A percentile compares a stretch with the other conserved stretches of the same genome.
These are phyloP conservation scores for Lodderomyces theae DNA, from an alignment of 1,139 yeast genomes.

Conservation along the genomic window DNA sequence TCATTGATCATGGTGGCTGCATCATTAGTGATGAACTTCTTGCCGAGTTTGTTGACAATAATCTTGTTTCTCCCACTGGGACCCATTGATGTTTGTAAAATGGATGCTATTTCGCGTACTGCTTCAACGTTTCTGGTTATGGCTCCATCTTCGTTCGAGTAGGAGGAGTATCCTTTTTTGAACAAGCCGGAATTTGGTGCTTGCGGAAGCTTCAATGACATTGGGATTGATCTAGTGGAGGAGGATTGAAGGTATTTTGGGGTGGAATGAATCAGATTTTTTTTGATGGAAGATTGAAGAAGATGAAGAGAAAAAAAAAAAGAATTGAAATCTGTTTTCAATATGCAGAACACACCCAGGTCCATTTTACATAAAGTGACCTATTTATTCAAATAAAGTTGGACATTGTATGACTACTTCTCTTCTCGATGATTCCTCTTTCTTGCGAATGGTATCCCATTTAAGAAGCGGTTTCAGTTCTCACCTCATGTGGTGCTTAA, in stretches of 20 bases:
- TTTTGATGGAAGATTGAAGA: constrained; percentile 3
- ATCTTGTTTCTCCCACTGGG: constrained; percentile 97
- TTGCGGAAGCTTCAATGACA: constrained; percentile 89
- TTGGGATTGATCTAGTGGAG: too few species aligned
- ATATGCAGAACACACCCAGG: too few species aligned
- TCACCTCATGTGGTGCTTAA: neutral
- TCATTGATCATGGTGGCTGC: constrained; percentile 96
- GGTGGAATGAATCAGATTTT: neutral
- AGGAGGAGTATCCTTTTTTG: constrained; percentile 93
- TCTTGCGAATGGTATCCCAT: too few species aligned
- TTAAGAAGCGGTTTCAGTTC: too few species aligned
- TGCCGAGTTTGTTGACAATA: constrained; percentile 78
- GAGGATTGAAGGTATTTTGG: neutral
- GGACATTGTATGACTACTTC: too few species aligned
- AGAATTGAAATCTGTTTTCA: constrained; percentile 1
- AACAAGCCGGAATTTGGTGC: constrained; percentile 93
- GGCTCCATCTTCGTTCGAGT: constrained; percentile 91
- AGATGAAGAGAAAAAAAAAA: constrained; percentile 4
- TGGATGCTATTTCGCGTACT: constrained; percentile 85
- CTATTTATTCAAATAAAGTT: too few species aligned
- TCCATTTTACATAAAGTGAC: too few species aligned
- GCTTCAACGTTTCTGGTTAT: constrained; percentile 90
- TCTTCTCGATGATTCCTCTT: too few species aligned
- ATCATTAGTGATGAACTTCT: constrained; percentile 87
- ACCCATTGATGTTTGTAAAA: constrained; percentile 93